Conservation (phyloP, 2,329 filamentous ascomycete species). For the Penicillium sp. region DNA sequence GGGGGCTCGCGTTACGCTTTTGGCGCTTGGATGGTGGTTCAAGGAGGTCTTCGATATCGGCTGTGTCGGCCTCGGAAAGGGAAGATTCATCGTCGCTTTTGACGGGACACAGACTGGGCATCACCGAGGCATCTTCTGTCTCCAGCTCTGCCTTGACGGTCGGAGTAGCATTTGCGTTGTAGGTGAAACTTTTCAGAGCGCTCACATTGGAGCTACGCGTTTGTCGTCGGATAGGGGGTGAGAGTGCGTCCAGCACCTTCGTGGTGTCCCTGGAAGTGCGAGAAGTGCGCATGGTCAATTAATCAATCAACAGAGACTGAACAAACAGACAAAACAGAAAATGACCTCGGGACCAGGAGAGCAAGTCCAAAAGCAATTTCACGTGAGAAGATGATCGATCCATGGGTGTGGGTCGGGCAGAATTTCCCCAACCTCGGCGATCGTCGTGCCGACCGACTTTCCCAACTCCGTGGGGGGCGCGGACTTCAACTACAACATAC, state of each 20-base stretch:
- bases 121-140: slow-evolving; percentile 30
- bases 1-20: slow-evolving; percentile 42
- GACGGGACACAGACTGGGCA: slow-evolving; percentile 20
- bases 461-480: slow-evolving; percentile 1
- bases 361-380: slow-evolving; percentile 12
- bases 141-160: slow-evolving; percentile 12
- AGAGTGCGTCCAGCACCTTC: slow-evolving; percentile 53
- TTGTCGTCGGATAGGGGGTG: slow-evolving; percentile 44
- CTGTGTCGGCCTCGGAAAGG: slow-evolving; percentile 35
- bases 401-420: slow-evolving; percentile 12
- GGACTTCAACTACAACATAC: not conserved
- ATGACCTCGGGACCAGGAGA: not conserved
- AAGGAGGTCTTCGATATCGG: slow-evolving; percentile 59
- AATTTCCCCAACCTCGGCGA: slow-evolving; percentile 25
- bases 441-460: slow-evolving; percentile 6
- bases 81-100: slow-evolving; percentile 32
- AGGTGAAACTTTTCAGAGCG: slow-evolving; percentile 29
- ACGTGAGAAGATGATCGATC: slow-evolving; percentile 16
- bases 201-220: slow-evolving; percentile 41
- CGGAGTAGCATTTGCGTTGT: slow-evolving; percentile 13
- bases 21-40: slow-evolving; percentile 47
- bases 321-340: not conserved
- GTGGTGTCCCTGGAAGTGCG: slow-evolving; percentile 58
- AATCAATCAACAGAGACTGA: not conserved
- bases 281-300: slow-evolving; percentile 54